Percentiles rank a stretch among this genome's conserved stretches.
phyloP scores from a whole-genome alignment of 805 yeast species.

The Sporopachydermia lactativora region DNA sequence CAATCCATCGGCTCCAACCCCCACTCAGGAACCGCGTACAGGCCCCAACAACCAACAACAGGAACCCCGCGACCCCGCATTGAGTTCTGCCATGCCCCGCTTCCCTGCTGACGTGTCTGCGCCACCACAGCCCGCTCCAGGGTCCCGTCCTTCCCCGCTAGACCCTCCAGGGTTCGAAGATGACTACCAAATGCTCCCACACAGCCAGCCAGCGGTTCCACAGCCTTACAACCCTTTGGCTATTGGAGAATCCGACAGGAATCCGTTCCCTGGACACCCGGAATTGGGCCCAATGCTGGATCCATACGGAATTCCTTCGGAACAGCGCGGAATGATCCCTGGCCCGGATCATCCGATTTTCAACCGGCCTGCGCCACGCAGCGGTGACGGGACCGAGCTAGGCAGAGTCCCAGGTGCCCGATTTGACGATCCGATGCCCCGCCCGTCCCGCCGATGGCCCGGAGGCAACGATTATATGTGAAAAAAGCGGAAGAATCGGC shows the following conservation, averaged over 20 bases:
- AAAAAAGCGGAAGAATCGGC: no score
- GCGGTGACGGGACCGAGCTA: not conserved
- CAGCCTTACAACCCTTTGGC: conserved; percentile 11
- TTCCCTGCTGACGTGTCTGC: conserved; percentile 7
- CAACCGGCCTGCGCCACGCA: not conserved
- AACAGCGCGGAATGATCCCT: conserved; percentile 11
- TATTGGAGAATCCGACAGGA: conserved; percentile 23
- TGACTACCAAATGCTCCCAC: conserved; percentile 18
- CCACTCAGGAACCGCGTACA: conserved; percentile 7
- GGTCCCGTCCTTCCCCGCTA: not conserved
- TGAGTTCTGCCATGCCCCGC: conserved; percentile 2
- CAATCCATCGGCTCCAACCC: conserved; percentile 2
- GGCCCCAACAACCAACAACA: conserved; percentile 10
- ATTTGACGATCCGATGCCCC: not conserved
- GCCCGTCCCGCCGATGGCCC: not conserved
- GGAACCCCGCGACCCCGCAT: conserved; percentile 4
- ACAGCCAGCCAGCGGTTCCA: conserved; percentile 7
- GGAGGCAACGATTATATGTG: not conserved
- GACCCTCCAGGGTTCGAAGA: conserved; percentile 31
- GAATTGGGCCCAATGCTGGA: conserved; percentile 17
- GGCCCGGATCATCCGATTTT: conserved; percentile 11
- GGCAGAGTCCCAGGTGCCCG: not conserved
- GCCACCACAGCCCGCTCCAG: conserved; percentile 11
- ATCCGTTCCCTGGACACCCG: conserved; percentile 26
- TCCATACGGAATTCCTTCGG: conserved; percentile 8